These are phyloP conservation scores for Tulasnella sp. DNA, from an alignment of 768 basidiomycete genomes.

Conservation along the genomic window DNA sequence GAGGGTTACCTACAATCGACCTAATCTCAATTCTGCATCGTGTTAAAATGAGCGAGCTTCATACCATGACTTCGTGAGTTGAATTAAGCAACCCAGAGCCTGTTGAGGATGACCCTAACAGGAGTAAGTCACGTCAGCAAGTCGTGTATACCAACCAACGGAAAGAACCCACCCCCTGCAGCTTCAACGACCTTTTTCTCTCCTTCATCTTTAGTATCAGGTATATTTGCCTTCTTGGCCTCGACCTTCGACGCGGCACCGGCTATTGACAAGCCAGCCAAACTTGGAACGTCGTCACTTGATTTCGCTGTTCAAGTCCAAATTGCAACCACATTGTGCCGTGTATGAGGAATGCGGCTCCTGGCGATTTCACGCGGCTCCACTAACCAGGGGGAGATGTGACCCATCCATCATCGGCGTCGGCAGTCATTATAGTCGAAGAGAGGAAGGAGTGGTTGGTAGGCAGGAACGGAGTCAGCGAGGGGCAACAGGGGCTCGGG, in stretches of 20 bases:
- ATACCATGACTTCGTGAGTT: constrained; percentile 71
- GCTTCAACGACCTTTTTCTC: neutral
- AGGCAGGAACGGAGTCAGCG: neutral
- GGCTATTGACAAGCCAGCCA: neutral
- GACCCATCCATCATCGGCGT: constrained; percentile 14
- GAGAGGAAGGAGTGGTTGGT: neutral
- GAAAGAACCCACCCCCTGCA: neutral
- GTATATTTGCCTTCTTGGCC: neutral
- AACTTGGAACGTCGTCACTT: neutral
- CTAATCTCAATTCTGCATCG: neutral
- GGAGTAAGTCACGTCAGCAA: neutral
- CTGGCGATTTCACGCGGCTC: neutral
- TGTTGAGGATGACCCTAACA: neutral
- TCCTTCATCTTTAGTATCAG: neutral
- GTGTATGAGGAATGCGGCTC: neutral
- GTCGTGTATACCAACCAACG: neutral
- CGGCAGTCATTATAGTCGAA: neutral
- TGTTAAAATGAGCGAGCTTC: constrained; percentile 22
- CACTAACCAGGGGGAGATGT: constrained; percentile 1
- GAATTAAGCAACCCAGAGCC: constrained; percentile 53
- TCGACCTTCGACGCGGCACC: neutral
- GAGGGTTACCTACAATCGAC: constrained; percentile 64
- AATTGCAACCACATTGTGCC: neutral
- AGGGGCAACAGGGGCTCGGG: neutral
- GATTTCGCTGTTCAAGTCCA: neutral